These are phyloP conservation scores for Mallotus repandus DNA, from an alignment of 441 rosid genomes.

Conservation along the genomic window DNA sequence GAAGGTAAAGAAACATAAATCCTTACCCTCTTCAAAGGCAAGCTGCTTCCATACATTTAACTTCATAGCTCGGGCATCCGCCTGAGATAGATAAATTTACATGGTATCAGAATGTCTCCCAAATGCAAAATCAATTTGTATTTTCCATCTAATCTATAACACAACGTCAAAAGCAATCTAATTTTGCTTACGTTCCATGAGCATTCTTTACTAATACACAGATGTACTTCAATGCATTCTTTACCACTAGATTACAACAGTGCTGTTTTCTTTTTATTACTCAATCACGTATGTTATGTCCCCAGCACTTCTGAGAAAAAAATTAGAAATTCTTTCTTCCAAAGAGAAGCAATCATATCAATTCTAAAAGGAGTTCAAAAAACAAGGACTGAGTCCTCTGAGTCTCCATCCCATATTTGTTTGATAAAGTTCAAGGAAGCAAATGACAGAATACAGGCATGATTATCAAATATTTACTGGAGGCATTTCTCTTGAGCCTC, in stretches of 20 bases:
- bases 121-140: background rate
- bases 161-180: background rate
- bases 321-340: background rate
- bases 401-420: background rate
- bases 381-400: no score
- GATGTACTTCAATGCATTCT: no score
- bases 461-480: background rate
- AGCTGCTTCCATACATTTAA: slow-evolving; percentile 91
- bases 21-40: slow-evolving; percentile 80
- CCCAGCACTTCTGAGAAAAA: background rate
- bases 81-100: slow-evolving; percentile 46
- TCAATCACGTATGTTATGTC: background rate
- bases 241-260: no score
- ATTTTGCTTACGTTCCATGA: background rate
- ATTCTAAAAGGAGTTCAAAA: background rate
- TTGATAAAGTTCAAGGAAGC: background rate
- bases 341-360: background rate
- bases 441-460: background rate
- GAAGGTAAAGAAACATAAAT: background rate
- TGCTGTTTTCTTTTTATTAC: no score
- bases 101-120: background rate
- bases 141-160: background rate
- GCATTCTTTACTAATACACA: background rate
- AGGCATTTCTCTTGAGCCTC: background rate
- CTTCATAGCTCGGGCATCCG: slow-evolving; percentile 70